Conservation (phyloP, 2,329 filamentous ascomycete species). For the Sporothrix euskadiensis region DNA sequence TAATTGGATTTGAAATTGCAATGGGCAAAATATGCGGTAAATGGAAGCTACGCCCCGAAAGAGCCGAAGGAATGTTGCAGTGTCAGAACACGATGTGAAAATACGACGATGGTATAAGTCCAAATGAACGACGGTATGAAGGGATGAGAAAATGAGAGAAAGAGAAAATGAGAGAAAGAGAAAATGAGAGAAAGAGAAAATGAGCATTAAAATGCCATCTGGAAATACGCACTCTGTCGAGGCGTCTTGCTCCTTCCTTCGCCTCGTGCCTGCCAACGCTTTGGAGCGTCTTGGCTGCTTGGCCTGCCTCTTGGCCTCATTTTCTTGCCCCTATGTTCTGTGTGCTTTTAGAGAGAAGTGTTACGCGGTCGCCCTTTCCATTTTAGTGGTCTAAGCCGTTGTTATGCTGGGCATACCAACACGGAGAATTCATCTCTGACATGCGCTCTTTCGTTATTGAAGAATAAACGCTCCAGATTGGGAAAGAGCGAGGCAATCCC, state of each 20-base stretch:
- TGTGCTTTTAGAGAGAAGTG: neutral
- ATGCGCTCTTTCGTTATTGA: neutral
- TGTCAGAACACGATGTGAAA: neutral
- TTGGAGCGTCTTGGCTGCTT: neutral
- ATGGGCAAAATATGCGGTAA: conserved; percentile 5
- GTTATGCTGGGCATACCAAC: neutral
- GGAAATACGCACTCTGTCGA: neutral
- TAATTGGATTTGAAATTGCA: neutral
- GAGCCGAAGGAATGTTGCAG: neutral
- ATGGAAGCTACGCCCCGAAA: neutral
- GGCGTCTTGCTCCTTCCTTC: neutral
- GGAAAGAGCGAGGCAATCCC: neutral
- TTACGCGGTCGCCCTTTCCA: neutral
- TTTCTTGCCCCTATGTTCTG: neutral
- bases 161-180: neutral
- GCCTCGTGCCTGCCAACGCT: neutral
- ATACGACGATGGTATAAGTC: neutral
- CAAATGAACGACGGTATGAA: neutral
- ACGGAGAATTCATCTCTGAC: conserved; percentile 1
- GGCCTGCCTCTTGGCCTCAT: conserved; percentile 1
- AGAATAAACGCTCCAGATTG: conserved; percentile 4
- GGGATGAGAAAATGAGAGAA: neutral
- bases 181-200: neutral
- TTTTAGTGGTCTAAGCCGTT: neutral
- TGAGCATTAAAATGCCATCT: neutral